Evolutionary conservation across 805 yeast species (phyloP), one percentile per base, ranked within the genome.

Genomic region (Wickerhamomyces queroliae): DNA sequence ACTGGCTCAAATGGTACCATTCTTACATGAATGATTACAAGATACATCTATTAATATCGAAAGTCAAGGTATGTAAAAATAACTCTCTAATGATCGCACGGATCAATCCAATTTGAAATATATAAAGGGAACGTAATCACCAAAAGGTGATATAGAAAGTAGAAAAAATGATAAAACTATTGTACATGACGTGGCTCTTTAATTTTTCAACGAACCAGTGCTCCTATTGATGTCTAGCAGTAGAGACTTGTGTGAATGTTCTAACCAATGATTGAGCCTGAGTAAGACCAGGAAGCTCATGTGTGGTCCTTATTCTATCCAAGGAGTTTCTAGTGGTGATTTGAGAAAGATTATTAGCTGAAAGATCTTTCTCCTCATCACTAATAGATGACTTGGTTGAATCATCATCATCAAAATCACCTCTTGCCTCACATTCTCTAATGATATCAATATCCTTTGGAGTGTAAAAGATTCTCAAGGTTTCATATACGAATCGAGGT

Each of bases 391-490:
- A 22, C 12, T n/a, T 10, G 87, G 56, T 80, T n/a, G n/a, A n/a
- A 86, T 55, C 78, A 78, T 37, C 71, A 67, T 15, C 58, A 61
- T n/a, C 83, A 83, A 58, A 78, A 79, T 30, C 70, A 70, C 50
- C 70, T 75, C 54, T 72, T 75, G 52, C 78, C 80, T 39, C 91
- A 89, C 45, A 70, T 64, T 38, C 93, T 50, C 93, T 62, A 39
- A 84, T 70, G 44, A 84, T 79, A 50, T 84, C 91, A 46, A 80
- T 63, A 59, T 84, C 91, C 36, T 64, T 68, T 24, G 93, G 95
- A 48, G 58, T 64, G 50, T 67, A 74, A 21, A 79, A 56, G 36
- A 72, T 74, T 45, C 63, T 67, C 39, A 68, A 57, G 46, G 70
- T 70, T 57, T 78, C 86, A 53, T 66, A 74, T 3, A 76, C 62